Conservation (phyloP, 2,329 filamentous ascomycete genomes). For the Periconia macrospinosa region DNA sequence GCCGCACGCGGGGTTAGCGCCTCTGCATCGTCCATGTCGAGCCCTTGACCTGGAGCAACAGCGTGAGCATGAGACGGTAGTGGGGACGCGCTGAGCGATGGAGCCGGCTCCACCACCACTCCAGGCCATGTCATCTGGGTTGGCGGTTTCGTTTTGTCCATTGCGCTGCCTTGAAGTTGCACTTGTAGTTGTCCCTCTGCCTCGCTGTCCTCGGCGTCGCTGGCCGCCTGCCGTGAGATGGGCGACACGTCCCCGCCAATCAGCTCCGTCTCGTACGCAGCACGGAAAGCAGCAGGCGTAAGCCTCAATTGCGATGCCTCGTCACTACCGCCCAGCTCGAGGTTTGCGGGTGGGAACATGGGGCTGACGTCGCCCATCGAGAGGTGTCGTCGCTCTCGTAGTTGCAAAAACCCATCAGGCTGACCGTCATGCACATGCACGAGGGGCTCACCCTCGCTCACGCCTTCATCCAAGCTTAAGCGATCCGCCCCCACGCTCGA, state of each 20-base stretch:
- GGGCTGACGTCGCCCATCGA: slow-evolving; percentile 25
- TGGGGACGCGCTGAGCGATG: neutral
- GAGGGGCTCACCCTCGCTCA: no score
- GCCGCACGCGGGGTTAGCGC: slow-evolving; percentile 2
- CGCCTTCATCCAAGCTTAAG: slow-evolving; percentile 16
- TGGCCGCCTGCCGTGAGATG: slow-evolving; percentile 18
- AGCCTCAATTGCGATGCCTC: neutral
- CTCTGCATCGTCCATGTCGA: neutral
- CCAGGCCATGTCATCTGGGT: neutral
- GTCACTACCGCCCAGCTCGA: slow-evolving; percentile 7
- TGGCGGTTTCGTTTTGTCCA: neutral
- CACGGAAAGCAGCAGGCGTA: slow-evolving; percentile 5
- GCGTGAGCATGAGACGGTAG: neutral
- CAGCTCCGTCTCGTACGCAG: slow-evolving; percentile 23
- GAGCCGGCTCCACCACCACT: neutral
- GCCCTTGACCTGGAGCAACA: neutral
- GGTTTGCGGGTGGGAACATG: slow-evolving; percentile 18
- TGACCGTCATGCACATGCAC: slow-evolving; percentile 2
- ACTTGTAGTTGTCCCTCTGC: slow-evolving; percentile 6
- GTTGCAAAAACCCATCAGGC: slow-evolving; percentile 3
- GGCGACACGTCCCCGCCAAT: slow-evolving; percentile 32
- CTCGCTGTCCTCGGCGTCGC: slow-evolving; percentile 11
- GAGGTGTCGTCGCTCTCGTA: slow-evolving; percentile 8
- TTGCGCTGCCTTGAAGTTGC: neutral
- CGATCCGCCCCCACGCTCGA: slow-evolving; percentile 11